These are phyloP conservation scores for Talaromyces albobiverticillius DNA, from an alignment of 2,329 filamentous ascomycete species.

Conservation along the genomic window DNA sequence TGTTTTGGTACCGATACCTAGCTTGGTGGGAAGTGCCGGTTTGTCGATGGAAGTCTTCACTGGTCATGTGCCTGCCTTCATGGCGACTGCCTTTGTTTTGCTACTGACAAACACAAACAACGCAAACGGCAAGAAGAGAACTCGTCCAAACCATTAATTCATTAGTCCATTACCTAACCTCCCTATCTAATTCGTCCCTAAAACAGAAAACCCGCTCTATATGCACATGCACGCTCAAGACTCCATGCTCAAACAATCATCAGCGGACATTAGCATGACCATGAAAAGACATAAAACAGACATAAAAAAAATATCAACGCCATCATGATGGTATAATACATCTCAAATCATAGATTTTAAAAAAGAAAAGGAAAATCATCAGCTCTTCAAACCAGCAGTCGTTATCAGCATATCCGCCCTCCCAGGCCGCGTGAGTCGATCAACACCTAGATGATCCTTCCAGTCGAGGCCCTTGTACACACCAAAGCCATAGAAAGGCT, in stretches of 20 bases:
- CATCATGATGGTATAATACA: slow-evolving; percentile 10
- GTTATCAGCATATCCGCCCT: slow-evolving; percentile 44
- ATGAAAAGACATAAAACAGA: not conserved
- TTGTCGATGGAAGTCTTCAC: not conserved
- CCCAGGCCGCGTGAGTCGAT: slow-evolving; percentile 49
- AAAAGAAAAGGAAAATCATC: not conserved
- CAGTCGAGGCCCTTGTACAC: slow-evolving; percentile 58
- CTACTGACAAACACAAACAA: not conserved
- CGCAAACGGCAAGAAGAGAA: not conserved
- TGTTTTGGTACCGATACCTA: too few species aligned
- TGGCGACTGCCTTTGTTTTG: too few species aligned
- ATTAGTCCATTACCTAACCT: slow-evolving; percentile 8
- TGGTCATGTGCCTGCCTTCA: not conserved
- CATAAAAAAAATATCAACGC: not conserved
- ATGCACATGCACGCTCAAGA: slow-evolving; percentile 4
- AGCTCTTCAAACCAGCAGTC: slow-evolving; percentile 27
- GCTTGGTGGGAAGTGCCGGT: too few species aligned
- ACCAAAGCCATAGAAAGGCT: slow-evolving; percentile 55
- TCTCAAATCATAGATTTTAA: not conserved
- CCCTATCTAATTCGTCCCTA: not conserved
- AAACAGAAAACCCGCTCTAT: not conserved
- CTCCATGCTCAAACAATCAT: slow-evolving; percentile 9
- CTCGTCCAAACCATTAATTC: not conserved
- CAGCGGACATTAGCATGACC: not conserved
- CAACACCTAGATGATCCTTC: slow-evolving; percentile 58